Conservation (phyloP, 495 filamentous ascomycete species). For the Cercophora scortea region DNA sequence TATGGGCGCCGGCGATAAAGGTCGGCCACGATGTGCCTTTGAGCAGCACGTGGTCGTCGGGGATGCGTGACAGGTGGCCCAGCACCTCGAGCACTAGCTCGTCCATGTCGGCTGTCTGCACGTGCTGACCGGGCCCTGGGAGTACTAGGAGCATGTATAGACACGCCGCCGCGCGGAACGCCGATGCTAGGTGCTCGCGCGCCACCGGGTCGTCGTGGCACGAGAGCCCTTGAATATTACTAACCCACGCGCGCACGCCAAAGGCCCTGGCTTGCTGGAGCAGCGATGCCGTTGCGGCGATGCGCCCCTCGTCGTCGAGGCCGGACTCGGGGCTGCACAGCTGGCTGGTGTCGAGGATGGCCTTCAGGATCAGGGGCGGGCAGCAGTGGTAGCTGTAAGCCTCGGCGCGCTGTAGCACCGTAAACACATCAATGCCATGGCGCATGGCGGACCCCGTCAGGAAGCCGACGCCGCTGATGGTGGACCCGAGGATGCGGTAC, state of each 20-base stretch:
- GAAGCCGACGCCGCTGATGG: conserved; percentile 13
- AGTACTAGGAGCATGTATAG: conserved; percentile 28
- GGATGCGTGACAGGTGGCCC: conserved; percentile 33
- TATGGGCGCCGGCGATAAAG: conserved; percentile 48
- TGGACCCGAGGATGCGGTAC: conserved; percentile 32
- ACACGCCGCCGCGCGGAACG: conserved; percentile 38
- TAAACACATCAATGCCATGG: conserved; percentile 16
- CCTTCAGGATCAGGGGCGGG: conserved; percentile 30
- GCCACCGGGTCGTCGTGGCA: conserved; percentile 20
- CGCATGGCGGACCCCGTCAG: conserved; percentile 4
- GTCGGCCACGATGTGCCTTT: conserved; percentile 54
- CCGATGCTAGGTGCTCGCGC: conserved; percentile 35
- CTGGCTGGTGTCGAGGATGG: conserved; percentile 26
- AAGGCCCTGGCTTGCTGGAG: conserved; percentile 22
- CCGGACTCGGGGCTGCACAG: conserved; percentile 16
- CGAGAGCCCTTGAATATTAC: conserved; percentile 24
- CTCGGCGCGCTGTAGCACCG: conserved; percentile 32
- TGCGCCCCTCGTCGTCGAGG: conserved; percentile 5
- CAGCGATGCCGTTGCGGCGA: conserved; percentile 18
- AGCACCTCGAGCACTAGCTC: conserved; percentile 37
- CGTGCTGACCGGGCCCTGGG: conserved; percentile 10
- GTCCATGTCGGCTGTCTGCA: conserved; percentile 5
- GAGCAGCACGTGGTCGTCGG: conserved; percentile 37
- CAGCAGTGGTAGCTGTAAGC: conserved; percentile 40
- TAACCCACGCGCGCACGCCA: conserved; percentile 30